A percentile compares a stretch with the other conserved stretches of the same genome.
Conservation (phyloP, 345 rosid genomes). For the Lagerstroemia speciosa region DNA sequence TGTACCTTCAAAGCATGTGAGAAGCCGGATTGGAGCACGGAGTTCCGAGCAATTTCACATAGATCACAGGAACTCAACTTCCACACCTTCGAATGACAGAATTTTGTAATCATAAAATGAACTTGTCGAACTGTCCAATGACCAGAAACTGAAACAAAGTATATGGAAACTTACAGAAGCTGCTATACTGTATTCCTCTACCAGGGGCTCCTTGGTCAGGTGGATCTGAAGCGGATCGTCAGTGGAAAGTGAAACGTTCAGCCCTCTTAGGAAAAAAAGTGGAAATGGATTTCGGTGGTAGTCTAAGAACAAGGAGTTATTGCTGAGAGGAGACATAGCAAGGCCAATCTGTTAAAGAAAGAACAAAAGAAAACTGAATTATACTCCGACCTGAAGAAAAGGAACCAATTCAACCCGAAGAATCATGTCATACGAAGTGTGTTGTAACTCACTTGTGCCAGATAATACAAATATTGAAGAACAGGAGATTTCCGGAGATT, state of each 20-base stretch:
- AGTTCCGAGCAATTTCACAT: constrained; percentile 97
- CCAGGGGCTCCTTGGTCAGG: constrained; percentile 91
- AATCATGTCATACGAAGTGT: neutral
- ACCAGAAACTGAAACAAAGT: neutral
- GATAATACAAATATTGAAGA: constrained; percentile 92
- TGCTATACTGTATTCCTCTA: constrained; percentile 98
- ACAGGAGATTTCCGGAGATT: constrained; percentile 99
- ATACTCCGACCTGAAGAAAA: neutral
- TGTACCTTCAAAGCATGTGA: constrained; percentile 94
- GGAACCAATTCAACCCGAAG: constrained; percentile 3
- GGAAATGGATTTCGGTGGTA: constrained; percentile 94
- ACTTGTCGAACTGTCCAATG: neutral
- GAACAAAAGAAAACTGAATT: constrained; percentile 11
- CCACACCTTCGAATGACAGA: constrained; percentile 56
- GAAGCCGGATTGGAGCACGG: constrained; percentile 96
- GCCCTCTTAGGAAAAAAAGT: constrained; percentile 82
- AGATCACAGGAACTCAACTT: constrained; percentile 95
- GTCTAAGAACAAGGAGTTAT: constrained; percentile 92
- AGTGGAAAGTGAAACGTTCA: constrained; percentile 93
- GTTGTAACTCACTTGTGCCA: constrained; percentile 65
- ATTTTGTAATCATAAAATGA: neutral
- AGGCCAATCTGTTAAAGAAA: constrained; percentile 63
- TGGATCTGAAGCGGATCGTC: constrained; percentile 99
- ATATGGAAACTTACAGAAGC: constrained; percentile 63
- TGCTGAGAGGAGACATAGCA: constrained; percentile 99